These are phyloP conservation scores for Wallacemonas rigidus DNA, from an alignment of 208 protist species.

Conservation along the genomic window DNA sequence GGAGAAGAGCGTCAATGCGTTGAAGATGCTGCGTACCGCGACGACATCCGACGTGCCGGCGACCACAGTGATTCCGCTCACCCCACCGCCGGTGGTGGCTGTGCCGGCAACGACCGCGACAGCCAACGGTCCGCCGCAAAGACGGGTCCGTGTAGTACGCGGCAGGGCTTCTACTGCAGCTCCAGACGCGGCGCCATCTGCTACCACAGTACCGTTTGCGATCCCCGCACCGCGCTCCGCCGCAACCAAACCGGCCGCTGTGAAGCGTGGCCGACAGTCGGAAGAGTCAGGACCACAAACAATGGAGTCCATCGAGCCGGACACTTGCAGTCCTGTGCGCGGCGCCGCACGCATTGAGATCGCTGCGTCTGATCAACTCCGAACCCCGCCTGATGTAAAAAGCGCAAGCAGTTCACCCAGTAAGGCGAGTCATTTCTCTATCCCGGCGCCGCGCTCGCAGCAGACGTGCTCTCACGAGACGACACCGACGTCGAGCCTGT, in stretches of 20 bases:
- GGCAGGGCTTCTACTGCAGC: no score
- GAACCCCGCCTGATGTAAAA: not conserved
- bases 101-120: not conserved
- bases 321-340: not conserved
- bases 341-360: not conserved
- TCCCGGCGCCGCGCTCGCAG: constrained; percentile 13
- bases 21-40: constrained; percentile 1
- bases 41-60: not conserved
- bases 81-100: not conserved
- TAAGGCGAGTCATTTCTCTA: not conserved
- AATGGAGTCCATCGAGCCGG: not conserved
- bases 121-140: not conserved
- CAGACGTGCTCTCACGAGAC: not conserved
- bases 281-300: not conserved
- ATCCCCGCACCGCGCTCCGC: constrained; percentile 11
- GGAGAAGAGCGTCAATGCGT: not conserved
- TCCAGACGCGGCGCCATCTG: no score
- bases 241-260: not conserved
- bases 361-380: not conserved
- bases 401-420: not conserved
- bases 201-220: not conserved
- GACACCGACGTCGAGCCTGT: not conserved
- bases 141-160: not conserved
- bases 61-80: not conserved
- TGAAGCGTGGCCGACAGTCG: not conserved